Conservation (phyloP, 345 rosid genomes). For the Passiflora organensis region DNA sequence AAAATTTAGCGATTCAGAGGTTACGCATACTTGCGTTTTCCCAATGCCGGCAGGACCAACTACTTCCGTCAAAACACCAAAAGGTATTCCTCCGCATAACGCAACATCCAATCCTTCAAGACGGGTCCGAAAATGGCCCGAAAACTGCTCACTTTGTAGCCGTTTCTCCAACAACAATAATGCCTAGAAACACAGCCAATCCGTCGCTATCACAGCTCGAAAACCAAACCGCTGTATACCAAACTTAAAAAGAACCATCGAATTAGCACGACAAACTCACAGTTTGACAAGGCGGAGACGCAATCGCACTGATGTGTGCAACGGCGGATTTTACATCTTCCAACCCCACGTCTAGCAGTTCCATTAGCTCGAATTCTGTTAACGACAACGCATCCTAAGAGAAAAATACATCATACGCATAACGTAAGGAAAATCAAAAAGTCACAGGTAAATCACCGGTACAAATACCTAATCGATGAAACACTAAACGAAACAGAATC, state of each 20-base stretch:
- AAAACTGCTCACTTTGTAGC: slow-evolving; percentile 35
- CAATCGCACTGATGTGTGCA: slow-evolving; percentile 46
- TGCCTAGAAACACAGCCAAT: slow-evolving; percentile 34
- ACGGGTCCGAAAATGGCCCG: slow-evolving; percentile 67
- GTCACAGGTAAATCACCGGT: neutral
- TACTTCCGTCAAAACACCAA: slow-evolving; percentile 75
- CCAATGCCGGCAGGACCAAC: slow-evolving; percentile 92
- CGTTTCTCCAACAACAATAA: slow-evolving; percentile 48
- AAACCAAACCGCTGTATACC: neutral
- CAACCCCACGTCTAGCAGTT: slow-evolving; percentile 54
- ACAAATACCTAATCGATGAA: neutral
- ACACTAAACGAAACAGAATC: no score
- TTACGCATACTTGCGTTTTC: slow-evolving; percentile 57
- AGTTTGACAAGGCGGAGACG: slow-evolving; percentile 60
- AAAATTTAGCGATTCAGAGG: neutral
- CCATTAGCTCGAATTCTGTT: slow-evolving; percentile 76
- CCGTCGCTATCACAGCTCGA: neutral
- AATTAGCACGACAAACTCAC: slow-evolving; percentile 18
- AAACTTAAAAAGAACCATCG: neutral
- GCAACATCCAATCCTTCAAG: slow-evolving; percentile 71
- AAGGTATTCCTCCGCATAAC: slow-evolving; percentile 74
- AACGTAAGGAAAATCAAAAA: neutral
- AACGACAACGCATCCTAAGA: slow-evolving; percentile 61
- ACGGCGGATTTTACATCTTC: slow-evolving; percentile 50
- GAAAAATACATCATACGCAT: neutral